Evolutionary conservation across 306 rosid species (phyloP), one percentile per base, ranked within the genome.

Genomic region (Aeschynomene evenia): DNA sequence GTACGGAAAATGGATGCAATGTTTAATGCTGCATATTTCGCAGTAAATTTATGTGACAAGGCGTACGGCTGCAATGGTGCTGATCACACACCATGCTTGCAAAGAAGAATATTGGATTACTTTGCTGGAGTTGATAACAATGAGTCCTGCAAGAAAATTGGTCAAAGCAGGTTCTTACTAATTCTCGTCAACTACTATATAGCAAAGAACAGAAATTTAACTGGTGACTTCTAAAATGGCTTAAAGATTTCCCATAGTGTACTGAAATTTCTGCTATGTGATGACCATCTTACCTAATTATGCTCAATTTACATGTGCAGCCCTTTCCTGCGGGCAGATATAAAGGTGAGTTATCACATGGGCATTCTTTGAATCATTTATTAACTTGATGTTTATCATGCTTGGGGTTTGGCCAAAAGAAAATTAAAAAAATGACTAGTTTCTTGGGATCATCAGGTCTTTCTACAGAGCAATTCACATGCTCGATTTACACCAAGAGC

Each of bases 401-500:
- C 48, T 46, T 80, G 61, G 71, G 65, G 74, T 51, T 46, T 80
- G 61, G 71, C 42, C 71, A 28, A 54, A 1, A 43, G 11, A 4
- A 7, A 6, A 21, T 46, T 59, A 46, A 24, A 58, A 69, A 69
- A 77, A 24, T 54, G 4, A 31, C 21, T 43, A 64, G 11, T 58
- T 65, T 46, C 67, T 67, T 83, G 66, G 76, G 76, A 73, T 61
- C 57, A 57, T 28, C 83, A 92, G 96, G 99, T 90, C 37, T 94
- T 94, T 78, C 80, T 94, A 54, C 94, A 78, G 83, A 81, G 95
- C 80, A 88, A 91, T 70, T 85, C 95, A 43, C 96, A 88, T 65
- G 89, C 83, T 42, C 85, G 85, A 75, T 87, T 87, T 84, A 90
- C 96, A 60, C 97, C 99, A 62, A 84, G 98, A 86, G 97, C 98